These are phyloP conservation scores for Deinandra increscens DNA, from an alignment of 129 eudicot genomes.

Conservation along the genomic window DNA sequence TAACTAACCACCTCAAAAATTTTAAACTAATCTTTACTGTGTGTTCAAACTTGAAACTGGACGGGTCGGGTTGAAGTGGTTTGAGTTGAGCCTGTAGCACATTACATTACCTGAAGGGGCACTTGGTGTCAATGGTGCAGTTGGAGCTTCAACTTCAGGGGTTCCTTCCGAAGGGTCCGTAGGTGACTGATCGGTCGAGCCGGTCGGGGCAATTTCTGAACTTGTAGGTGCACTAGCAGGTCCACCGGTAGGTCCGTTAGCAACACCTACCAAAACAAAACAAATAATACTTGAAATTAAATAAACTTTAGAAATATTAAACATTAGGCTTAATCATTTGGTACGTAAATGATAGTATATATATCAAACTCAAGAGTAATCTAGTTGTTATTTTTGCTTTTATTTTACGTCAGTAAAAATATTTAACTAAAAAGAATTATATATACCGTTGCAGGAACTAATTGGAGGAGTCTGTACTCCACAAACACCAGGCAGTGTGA, in stretches of 20 bases:
- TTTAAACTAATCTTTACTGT: no score
- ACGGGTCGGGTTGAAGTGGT: background rate
- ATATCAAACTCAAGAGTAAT: no score
- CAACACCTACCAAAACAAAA: no score
- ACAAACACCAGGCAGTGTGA: conserved; percentile 60
- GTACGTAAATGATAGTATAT: no score
- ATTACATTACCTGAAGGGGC: conserved; percentile 31
- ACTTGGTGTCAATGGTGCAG: conserved; percentile 25
- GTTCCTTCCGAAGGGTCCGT: conserved; percentile 26
- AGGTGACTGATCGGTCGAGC: conserved; percentile 9
- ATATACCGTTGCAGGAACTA: conserved; percentile 63
- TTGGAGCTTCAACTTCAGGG: conserved; percentile 31
- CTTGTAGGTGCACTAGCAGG: conserved; percentile 36
- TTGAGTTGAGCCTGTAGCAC: background rate
- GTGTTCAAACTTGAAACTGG: no score
- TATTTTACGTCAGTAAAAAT: no score
- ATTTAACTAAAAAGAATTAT: background rate
- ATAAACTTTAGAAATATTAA: background rate
- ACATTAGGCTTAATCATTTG: background rate
- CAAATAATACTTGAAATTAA: background rate
- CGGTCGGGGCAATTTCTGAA: conserved; percentile 29
- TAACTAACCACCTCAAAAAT: background rate
- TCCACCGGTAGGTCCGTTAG: no score
- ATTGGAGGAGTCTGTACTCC: conserved; percentile 62
- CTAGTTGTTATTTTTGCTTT: no score